phyloP scores from a whole-genome alignment of 1,284 basidiomycete genomes.

The Puccinia hordei region DNA sequence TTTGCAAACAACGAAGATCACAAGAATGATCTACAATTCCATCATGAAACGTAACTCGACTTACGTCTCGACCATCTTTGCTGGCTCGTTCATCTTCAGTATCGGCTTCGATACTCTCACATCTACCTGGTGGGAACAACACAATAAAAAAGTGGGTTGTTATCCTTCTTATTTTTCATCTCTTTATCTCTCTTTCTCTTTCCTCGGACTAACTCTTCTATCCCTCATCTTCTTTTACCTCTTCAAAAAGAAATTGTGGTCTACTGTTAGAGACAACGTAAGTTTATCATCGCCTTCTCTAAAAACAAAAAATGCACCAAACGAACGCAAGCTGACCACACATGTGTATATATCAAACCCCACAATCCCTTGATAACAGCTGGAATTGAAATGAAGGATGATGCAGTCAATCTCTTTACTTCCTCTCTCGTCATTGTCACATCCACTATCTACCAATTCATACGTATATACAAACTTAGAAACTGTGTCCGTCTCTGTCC shows the following conservation, averaged over 20 bases:
- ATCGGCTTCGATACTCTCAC: constrained; percentile 38
- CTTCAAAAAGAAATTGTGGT: constrained; percentile 1
- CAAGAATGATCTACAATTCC: constrained; percentile 9
- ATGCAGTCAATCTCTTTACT: too few species aligned
- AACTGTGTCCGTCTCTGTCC: too few species aligned
- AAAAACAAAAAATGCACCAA: too few species aligned
- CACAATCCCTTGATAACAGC: too few species aligned
- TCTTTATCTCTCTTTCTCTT: too few species aligned
- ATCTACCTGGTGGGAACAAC: constrained; percentile 33
- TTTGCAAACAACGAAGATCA: constrained; percentile 2
- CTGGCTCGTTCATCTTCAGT: constrained; percentile 33
- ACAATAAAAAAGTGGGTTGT: constrained; percentile 12
- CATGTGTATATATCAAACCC: too few species aligned
- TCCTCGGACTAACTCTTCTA: neutral
- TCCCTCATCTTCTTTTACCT: neutral
- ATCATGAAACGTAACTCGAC: constrained; percentile 47
- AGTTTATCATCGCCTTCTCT: neutral
- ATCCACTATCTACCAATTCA: too few species aligned
- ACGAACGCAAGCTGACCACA: too few species aligned
- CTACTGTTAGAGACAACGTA: neutral
- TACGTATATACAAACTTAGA: too few species aligned
- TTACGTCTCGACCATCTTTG: constrained; percentile 39
- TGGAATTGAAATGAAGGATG: too few species aligned
- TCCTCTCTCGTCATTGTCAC: too few species aligned
- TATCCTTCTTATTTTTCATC: too few species aligned